Percentiles rank a stretch among this genome's conserved stretches.
phyloP scores from a whole-genome alignment of 208 protist genomes.

The Leishmania guyanensis region DNA sequence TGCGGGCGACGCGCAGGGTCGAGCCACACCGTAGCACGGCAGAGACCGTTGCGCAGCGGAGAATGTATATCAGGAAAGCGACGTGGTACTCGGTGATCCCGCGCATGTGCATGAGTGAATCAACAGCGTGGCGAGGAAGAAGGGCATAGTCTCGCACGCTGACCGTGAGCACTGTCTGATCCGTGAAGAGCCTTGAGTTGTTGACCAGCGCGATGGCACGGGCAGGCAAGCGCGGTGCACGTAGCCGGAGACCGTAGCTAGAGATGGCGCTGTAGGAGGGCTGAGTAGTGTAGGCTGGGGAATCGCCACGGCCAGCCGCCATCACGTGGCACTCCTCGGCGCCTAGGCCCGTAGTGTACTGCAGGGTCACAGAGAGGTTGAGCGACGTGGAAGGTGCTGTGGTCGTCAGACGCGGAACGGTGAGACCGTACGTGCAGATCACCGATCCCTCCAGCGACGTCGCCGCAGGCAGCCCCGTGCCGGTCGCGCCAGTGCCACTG shows the following conservation, averaged over 20 bases:
- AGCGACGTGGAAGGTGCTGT: not conserved
- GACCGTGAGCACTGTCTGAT: slow-evolving; percentile 29
- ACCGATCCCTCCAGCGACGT: slow-evolving; percentile 10
- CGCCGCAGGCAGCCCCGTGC: not conserved
- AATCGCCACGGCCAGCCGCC: slow-evolving; percentile 7
- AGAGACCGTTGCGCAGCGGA: slow-evolving; percentile 29
- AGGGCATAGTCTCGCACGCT: slow-evolving; percentile 24
- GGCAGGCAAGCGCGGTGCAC: slow-evolving; percentile 4
- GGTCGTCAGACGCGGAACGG: not conserved
- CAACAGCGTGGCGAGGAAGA: slow-evolving; percentile 10
- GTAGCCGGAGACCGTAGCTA: slow-evolving; percentile 10
- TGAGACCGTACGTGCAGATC: slow-evolving; percentile 22
- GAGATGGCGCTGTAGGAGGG: slow-evolving; percentile 19
- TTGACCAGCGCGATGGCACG: slow-evolving; percentile 8
- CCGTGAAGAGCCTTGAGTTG: slow-evolving; percentile 16
- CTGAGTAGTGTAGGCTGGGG: not conserved
- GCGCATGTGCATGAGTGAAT: slow-evolving; percentile 22
- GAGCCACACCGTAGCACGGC: slow-evolving; percentile 16
- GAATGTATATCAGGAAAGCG: slow-evolving; percentile 25
- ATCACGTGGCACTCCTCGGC: slow-evolving; percentile 19
- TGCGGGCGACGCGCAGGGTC: not conserved
- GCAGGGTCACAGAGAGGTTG: slow-evolving; percentile 12
- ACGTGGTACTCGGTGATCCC: slow-evolving; percentile 29
- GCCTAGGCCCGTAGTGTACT: slow-evolving; percentile 28
- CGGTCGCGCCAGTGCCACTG: not conserved